Evolutionary conservation across 306 rosid genomes (phyloP).

Genomic region (Prosopis cineraria): DNA sequence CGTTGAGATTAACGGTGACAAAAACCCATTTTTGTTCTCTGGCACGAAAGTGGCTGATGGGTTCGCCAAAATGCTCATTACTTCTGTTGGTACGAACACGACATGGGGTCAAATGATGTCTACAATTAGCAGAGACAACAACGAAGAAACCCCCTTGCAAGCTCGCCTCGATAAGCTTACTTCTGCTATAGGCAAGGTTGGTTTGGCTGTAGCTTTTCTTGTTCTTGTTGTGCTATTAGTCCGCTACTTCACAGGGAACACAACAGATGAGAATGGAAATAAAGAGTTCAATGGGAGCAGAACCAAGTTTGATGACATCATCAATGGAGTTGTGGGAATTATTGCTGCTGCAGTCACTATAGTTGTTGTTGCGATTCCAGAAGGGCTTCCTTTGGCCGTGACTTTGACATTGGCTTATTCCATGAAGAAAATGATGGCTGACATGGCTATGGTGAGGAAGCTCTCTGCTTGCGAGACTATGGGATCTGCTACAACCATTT

Average conservation of each 20-base stretch:
- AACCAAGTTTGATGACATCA: slow-evolving; percentile 9
- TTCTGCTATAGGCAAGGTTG: neutral
- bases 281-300: too few species aligned
- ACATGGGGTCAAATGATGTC: slow-evolving; percentile 48
- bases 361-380: slow-evolving; percentile 2
- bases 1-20: slow-evolving; percentile 20
- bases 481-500: too few species aligned
- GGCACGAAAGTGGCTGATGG: slow-evolving; percentile 48
- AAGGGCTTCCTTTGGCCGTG: neutral
- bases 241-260: neutral
- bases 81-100: slow-evolving; percentile 45
- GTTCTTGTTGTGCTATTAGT: neutral
- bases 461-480: too few species aligned
- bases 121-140: slow-evolving; percentile 20
- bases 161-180: slow-evolving; percentile 19
- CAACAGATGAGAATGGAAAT: neutral
- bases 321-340: slow-evolving; percentile 17
- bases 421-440: too few species aligned
- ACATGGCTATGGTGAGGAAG: too few species aligned
- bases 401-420: neutral
- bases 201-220: neutral
- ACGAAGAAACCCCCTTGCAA: slow-evolving; percentile 35
- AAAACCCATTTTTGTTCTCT: slow-evolving; percentile 41
- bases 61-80: slow-evolving; percentile 41
- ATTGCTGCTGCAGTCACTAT: slow-evolving; percentile 33